Evolutionary conservation across 352 stramenopile species (phyloP).

Genomic region (Peronospora belbahrii): DNA sequence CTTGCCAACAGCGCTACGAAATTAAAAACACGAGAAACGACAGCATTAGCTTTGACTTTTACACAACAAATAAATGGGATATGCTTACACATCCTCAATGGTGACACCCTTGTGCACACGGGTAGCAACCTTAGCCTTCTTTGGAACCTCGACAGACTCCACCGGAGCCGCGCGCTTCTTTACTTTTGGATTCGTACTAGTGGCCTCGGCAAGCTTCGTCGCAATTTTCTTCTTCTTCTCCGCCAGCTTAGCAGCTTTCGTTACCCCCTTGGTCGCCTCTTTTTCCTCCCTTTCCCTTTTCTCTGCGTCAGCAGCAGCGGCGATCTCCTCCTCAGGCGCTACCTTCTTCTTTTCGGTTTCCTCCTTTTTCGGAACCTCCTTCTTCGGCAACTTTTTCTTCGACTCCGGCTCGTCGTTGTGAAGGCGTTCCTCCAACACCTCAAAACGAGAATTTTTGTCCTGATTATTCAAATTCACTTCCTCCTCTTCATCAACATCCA

Average conservation of each 20-base stretch:
- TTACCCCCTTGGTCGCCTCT: conserved; percentile 29
- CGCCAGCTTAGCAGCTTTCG: conserved; percentile 15
- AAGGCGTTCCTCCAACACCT: conserved; percentile 67
- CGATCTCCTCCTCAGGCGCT: conserved; percentile 21
- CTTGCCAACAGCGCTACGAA: conserved; percentile 60
- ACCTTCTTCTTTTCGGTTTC: conserved; percentile 19
- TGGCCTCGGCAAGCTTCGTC: conserved; percentile 46
- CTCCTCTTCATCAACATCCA: conserved; percentile 22
- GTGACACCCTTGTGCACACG: conserved; percentile 72
- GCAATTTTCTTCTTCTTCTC: conserved; percentile 48
- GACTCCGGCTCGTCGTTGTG: conserved; percentile 35
- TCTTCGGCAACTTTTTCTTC: conserved; percentile 31
- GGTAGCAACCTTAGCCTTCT: conserved; percentile 62
- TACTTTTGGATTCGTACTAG: conserved; percentile 23
- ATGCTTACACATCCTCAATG: conserved; percentile 67
- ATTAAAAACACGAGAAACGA: conserved; percentile 1
- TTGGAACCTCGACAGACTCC: conserved; percentile 56
- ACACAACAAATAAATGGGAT: not conserved
- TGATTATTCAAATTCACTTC: conserved; percentile 42
- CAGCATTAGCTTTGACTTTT: conserved; percentile 8
- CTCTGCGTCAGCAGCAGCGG: conserved; percentile 21
- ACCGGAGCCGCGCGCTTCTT: conserved; percentile 66
- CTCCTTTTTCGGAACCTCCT: conserved; percentile 38
- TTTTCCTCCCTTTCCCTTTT: conserved; percentile 26
- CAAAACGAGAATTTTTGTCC: conserved; percentile 44